Evolutionary conservation across 2,329 filamentous ascomycete genomes (phyloP).

Genomic region (Orbilia brochopaga): DNA sequence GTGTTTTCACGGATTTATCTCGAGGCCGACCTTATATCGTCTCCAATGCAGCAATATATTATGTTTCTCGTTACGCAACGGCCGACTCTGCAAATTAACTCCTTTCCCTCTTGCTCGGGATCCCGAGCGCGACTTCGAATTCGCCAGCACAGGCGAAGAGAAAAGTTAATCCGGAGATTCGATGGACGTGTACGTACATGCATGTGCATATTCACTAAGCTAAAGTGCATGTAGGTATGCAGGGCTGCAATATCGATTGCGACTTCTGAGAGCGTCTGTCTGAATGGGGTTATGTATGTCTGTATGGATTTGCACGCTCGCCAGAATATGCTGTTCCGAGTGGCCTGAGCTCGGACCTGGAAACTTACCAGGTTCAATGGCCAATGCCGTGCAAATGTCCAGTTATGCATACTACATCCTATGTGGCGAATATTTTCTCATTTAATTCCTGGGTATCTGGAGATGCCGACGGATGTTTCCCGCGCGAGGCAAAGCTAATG

Average conservation of each 20-base stretch:
- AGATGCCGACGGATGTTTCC: not conserved
- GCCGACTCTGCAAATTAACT: not conserved
- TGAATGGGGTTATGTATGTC: too few relatives aligned
- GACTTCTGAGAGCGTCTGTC: too few relatives aligned
- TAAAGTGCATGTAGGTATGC: not conserved
- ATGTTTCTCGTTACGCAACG: constrained; percentile 2
- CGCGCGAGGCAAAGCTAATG: not conserved
- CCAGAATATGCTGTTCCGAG: not conserved
- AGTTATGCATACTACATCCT: too few relatives aligned
- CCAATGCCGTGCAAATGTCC: not conserved
- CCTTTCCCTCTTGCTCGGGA: not conserved
- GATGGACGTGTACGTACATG: constrained; percentile 9
- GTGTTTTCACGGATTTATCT: not conserved
- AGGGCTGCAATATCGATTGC: constrained; percentile 7
- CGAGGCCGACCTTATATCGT: not conserved
- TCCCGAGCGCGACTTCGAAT: not conserved
- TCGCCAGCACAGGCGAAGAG: not conserved
- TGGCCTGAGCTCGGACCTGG: not conserved
- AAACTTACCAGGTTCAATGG: not conserved
- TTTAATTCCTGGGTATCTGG: not conserved
- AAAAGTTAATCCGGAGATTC: not conserved
- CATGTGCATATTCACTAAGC: not conserved
- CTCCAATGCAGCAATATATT: not conserved
- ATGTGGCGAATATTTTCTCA: constrained; percentile 9
- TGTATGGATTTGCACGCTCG: too few relatives aligned